A percentile compares a stretch with the other conserved stretches of the same genome.
These are phyloP conservation scores for Nidula microcarpa DNA, from an alignment of 768 basidiomycete genomes.

Conservation along the genomic window DNA sequence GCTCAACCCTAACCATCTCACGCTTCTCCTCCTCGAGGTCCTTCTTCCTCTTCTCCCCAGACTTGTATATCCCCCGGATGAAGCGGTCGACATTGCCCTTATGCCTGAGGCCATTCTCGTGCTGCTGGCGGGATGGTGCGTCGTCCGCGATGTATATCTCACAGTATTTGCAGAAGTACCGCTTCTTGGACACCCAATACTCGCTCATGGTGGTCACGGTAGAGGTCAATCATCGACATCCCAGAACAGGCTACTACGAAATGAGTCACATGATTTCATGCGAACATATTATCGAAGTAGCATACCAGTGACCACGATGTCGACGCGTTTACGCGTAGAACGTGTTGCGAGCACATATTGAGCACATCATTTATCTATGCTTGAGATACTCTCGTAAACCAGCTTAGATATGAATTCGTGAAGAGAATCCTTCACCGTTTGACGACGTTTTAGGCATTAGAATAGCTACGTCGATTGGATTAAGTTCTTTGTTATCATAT, in stretches of 20 bases:
- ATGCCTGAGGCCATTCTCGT: constrained; percentile 92
- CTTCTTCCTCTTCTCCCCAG: constrained; percentile 83
- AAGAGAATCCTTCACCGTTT: no score
- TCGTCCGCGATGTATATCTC: constrained; percentile 97
- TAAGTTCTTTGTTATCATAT: no score
- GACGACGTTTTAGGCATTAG: no score
- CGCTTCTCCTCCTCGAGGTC: constrained; percentile 81
- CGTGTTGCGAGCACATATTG: no score
- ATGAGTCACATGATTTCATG: neutral
- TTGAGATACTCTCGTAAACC: no score
- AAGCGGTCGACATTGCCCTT: constrained; percentile 93
- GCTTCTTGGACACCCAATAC: constrained; percentile 91
- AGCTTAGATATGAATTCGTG: no score
- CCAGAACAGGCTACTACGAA: neutral
- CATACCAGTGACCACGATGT: no score
- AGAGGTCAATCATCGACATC: neutral
- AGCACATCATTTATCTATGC: no score
- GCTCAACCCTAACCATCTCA: constrained; percentile 85
- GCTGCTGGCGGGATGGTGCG: constrained; percentile 84
- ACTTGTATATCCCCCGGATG: constrained; percentile 90
- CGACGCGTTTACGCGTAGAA: no score
- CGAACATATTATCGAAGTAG: neutral
- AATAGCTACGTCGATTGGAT: no score
- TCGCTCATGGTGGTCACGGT: constrained; percentile 61
- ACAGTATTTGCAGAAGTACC: constrained; percentile 96